Evolutionary conservation across 352 stramenopile genomes (phyloP), one percentile per base, ranked within the genome.

Genomic region (Salisapilia sapeloensis): DNA sequence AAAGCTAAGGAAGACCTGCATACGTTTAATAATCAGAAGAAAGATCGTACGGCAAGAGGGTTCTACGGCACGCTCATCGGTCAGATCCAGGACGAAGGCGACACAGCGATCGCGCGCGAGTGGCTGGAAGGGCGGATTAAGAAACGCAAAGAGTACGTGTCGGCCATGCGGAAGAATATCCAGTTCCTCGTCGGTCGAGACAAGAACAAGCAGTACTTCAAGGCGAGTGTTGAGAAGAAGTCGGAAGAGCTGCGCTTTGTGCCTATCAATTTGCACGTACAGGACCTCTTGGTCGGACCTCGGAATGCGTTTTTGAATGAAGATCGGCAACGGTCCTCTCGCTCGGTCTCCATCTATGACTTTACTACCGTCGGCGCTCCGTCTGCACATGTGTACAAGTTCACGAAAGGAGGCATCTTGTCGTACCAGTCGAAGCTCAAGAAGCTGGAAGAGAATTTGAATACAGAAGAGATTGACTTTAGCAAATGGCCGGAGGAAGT

Each of bases 131-230:
- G 60, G 14, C 69, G 76, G 27, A 37, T 91, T 10, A 60, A 75
- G 35, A 71, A 77, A 35, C 61, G 72, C 7, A 80, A 83, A 18
- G 72, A 89, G 22, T 91, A 91, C 42, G 52, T 91, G n/a, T 38
- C 65, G 5, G 56, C 81, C 45, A 41, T 89, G 4, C 65, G 70
- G 2, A 74, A 83, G 44, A 86, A 87, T 29, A 80, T 86, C 21
- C 76, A 91, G 39, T 83, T 81, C 24, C 33, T 86, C 17, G 72
- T 91, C 19, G 82, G 85, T 26, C 72, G 72, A 13, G 72, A 89
- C 50, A 89, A 89, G 37, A 64, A 91, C 60, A 87, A 87, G 33
- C 61, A 76, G 32, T 87, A 89, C 27, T 91, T 91, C 54, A 91
- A 91, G 46, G 70, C 76, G 4, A 89, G 72, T 35, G 67, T 87